Evolutionary conservation across 129 eudicot species (phyloP).

Genomic region (Gnaphalium uliginosum): DNA sequence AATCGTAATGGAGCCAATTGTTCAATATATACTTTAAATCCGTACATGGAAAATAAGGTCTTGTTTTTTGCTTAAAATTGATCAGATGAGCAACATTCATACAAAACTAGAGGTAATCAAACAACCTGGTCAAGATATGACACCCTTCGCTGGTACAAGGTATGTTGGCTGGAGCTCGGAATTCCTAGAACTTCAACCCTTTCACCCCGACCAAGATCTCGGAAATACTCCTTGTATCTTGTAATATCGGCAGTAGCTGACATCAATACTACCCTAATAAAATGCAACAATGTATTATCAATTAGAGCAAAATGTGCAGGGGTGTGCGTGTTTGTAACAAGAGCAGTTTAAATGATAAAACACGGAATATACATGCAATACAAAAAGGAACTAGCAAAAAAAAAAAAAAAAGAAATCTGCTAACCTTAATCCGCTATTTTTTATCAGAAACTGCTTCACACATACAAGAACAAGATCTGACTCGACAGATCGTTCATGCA

Average conservation of each 20-base stretch:
- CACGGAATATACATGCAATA: not conserved
- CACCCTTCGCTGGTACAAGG: conserved; percentile 61
- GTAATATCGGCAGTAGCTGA: conserved; percentile 96
- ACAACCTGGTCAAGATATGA: conserved; percentile 85
- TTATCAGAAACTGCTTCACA: conserved; percentile 79
- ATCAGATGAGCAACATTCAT: not conserved
- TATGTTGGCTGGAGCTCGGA: conserved; percentile 70
- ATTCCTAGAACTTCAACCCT: conserved; percentile 90
- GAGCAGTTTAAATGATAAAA: not conserved
- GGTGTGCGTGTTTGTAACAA: not conserved
- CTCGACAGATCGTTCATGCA: conserved; percentile 97
- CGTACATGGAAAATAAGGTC: not conserved
- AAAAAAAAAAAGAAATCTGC: conserved; percentile 23
- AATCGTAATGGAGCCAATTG: conserved; percentile 1
- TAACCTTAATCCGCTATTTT: conserved; percentile 68
- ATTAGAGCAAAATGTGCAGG: not conserved
- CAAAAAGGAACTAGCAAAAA: not conserved
- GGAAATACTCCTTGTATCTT: conserved; percentile 84
- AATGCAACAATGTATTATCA: conserved; percentile 25
- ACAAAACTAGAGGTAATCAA: conserved; percentile 12
- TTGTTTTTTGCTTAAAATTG: not conserved
- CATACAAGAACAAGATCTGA: conserved; percentile 98
- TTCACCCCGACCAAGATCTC: conserved; percentile 89
- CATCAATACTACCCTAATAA: conserved; percentile 92
- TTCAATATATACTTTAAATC: not conserved